phyloP scores from a whole-genome alignment of 148 eudicot genomes.

The Rhododendron williamsianum region DNA sequence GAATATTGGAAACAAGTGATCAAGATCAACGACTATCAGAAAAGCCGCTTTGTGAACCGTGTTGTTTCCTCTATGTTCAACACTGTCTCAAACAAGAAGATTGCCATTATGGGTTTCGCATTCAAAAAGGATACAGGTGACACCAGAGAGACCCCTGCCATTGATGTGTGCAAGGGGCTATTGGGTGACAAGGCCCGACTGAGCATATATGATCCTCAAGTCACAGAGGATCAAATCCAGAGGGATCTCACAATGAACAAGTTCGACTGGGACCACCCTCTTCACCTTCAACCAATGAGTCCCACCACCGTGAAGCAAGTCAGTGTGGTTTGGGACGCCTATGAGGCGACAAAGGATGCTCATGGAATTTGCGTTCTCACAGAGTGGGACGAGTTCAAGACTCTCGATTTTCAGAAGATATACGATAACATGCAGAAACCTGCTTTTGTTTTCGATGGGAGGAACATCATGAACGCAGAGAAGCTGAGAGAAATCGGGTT shows the following conservation, averaged over 20 bases:
- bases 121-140: conserved; percentile 58
- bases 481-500: conserved; percentile 64
- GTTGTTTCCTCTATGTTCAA: conserved; percentile 79
- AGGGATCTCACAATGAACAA: conserved; percentile 51
- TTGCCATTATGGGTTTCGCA: conserved; percentile 69
- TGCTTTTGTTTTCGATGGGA: conserved; percentile 72
- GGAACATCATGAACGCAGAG: conserved; percentile 45
- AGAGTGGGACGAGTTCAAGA: conserved; percentile 80
- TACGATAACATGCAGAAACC: conserved; percentile 79
- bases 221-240: conserved; percentile 54
- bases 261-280: conserved; percentile 59
- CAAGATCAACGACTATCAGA: conserved; percentile 77
- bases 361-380: conserved; percentile 67
- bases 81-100: conserved; percentile 62
- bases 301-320: conserved; percentile 55
- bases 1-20: conserved; percentile 91
- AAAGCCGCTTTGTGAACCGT: conserved; percentile 56
- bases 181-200: conserved; percentile 44
- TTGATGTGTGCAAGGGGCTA: conserved; percentile 56
- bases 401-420: conserved; percentile 51
- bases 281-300: conserved; percentile 59
- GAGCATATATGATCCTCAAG: conserved; percentile 60
- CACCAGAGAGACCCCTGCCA: conserved; percentile 54
- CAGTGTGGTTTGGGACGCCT: conserved; percentile 64
- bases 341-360: conserved; percentile 66